A percentile compares a stretch with the other conserved stretches of the same genome.
Conservation (phyloP, 345 rosid genomes). For the Eucalyptus cloeziana region DNA sequence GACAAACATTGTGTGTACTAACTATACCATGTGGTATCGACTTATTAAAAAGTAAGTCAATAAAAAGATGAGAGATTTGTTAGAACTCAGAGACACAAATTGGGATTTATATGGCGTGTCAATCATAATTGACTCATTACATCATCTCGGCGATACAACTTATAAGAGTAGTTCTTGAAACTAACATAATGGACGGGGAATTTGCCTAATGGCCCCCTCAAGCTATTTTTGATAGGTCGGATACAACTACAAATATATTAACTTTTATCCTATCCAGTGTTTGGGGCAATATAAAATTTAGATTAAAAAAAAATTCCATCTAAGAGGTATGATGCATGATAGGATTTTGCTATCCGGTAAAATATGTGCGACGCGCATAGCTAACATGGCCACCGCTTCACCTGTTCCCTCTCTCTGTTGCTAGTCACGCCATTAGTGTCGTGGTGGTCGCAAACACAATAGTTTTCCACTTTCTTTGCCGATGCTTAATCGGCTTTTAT, state of each 20-base stretch:
- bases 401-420: neutral
- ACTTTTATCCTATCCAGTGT: too few species aligned
- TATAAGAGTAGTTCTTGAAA: neutral
- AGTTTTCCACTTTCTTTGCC: neutral
- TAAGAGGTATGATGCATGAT: too few species aligned
- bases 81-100: neutral
- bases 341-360: neutral
- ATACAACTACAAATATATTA: too few species aligned
- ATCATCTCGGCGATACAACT: neutral
- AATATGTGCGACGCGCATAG: neutral
- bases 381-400: neutral
- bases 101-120: neutral
- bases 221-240: neutral
- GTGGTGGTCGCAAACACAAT: neutral
- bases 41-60: too few species aligned
- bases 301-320: too few species aligned
- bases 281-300: neutral
- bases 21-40: too few species aligned
- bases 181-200: neutral
- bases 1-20: neutral
- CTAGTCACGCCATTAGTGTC: neutral
- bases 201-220: neutral
- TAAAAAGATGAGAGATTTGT: too few species aligned
- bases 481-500: neutral
- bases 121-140: neutral